Evolutionary conservation across 768 basidiomycete genomes (phyloP).

Genomic region (Leucocoprinus birnbaumii): DNA sequence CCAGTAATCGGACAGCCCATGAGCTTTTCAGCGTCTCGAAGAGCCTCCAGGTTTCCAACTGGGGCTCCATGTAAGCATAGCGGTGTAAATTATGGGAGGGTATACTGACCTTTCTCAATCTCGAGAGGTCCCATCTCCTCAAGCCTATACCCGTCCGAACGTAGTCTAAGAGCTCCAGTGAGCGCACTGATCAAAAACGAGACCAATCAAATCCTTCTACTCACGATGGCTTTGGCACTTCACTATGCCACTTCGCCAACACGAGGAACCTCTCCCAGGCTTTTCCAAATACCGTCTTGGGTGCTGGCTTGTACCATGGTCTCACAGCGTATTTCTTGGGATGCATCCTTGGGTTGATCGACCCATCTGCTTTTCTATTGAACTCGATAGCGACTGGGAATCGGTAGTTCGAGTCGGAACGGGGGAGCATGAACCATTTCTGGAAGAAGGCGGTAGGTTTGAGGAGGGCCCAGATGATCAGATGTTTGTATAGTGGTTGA

Average conservation of each 20-base stretch:
- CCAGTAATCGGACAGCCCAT: slow-evolving; percentile 40
- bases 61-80: not conserved
- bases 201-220: slow-evolving; percentile 8
- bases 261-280: slow-evolving; percentile 29
- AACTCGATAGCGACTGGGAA: slow-evolving; percentile 22
- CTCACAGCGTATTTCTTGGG: slow-evolving; percentile 30
- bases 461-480: slow-evolving; percentile 22
- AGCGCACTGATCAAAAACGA: not conserved
- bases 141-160: slow-evolving; percentile 37
- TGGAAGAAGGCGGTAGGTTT: slow-evolving; percentile 27
- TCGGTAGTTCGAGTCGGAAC: slow-evolving; percentile 16
- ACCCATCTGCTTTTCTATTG: slow-evolving; percentile 17
- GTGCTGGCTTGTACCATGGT: slow-evolving; percentile 47
- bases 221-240: slow-evolving; percentile 36
- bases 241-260: slow-evolving; percentile 28
- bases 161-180: slow-evolving; percentile 19
- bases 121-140: slow-evolving; percentile 41
- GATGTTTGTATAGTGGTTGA: slow-evolving; percentile 31
- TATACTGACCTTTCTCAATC: slow-evolving; percentile 32
- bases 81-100: not conserved
- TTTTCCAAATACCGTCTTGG: slow-evolving; percentile 22
- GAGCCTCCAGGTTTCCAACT: slow-evolving; percentile 41
- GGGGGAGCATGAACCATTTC: slow-evolving; percentile 37
- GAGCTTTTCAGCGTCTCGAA: slow-evolving; percentile 36
- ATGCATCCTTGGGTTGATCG: slow-evolving; percentile 28